Base-by-base conservation (phyloP, 768 basidiomycete genomes). In the Kwoniella europaea region DNA sequence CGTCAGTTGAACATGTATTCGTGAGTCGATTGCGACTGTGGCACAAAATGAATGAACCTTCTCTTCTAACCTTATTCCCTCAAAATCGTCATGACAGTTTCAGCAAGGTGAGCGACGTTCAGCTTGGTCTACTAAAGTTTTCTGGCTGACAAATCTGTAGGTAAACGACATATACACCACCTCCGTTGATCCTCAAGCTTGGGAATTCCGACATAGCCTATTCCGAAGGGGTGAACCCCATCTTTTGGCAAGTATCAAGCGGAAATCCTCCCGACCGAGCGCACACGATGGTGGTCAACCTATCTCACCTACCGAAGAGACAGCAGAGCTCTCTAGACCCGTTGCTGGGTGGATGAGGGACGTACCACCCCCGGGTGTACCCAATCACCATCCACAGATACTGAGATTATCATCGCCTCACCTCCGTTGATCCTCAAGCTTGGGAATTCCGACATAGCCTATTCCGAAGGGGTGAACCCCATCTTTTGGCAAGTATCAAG, bases 1-100 rank as follows among this genome's bases (percentile, higher is more conserved):
- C 88, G 93, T 15, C 93, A 97, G 81, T 87, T 95, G 74, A 97
- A 95, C 87, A 94, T 94, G 92, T 97, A 95, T 83, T 92, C 92
- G 65, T 94, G 70, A 76, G 79, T 79, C 12, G 18, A 35, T 61
- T 16, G 55, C 18, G 27, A 24, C 41, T 56, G 35, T 43, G 41
- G n/a, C 41, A 10, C 12, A 4, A 56, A 20, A 15, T 24, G n/a
- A 50, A 61, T 2, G 27, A 27, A 29, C 6, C 43, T 18, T 29
- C 41, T 10, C 50, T 42, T 22, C 10, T 42, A 61, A 61, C 59
- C 59, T 61, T 61, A 61, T 61, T 61, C 42, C 41, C 27, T 18
- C 16, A 56, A 56, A 22, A 29, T 9, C 15, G 12, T 13, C 29
- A 35, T 58, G 10, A 24, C 67, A 74, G 79, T 10, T 80, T 80